A percentile compares a stretch with the other conserved stretches of the same genome.
Conservation (phyloP, 1,284 basidiomycete genomes). For the Ustilago cynodontis region DNA sequence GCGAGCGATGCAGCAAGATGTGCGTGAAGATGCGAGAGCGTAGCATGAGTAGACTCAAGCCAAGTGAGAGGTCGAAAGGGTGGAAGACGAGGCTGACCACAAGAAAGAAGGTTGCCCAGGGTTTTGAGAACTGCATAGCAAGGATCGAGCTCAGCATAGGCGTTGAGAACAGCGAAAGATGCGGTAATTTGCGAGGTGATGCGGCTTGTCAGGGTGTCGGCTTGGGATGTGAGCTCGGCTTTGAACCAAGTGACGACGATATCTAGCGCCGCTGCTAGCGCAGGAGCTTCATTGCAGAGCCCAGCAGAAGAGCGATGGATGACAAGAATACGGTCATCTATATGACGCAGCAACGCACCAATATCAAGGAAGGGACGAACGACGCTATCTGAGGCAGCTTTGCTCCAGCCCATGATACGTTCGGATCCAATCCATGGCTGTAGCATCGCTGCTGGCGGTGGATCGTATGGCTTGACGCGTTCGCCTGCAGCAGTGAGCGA, state of each 20-base stretch:
- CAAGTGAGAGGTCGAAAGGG: slow-evolving; percentile 40
- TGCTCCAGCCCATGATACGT: slow-evolving; percentile 43
- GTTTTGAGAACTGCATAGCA: slow-evolving; percentile 30
- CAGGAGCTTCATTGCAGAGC: slow-evolving; percentile 42
- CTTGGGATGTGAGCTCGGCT: slow-evolving; percentile 31
- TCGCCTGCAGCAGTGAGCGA: slow-evolving; percentile 24
- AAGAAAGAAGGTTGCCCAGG: slow-evolving; percentile 39
- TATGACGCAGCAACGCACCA: slow-evolving; percentile 41
- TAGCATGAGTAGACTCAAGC: slow-evolving; percentile 31
- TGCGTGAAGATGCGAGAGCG: slow-evolving; percentile 52
- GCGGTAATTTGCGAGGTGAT: neutral
- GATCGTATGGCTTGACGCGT: neutral
- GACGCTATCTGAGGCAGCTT: slow-evolving; percentile 40
- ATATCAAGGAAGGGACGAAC: slow-evolving; percentile 42
- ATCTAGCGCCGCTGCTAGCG: slow-evolving; percentile 45
- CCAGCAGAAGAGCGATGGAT: slow-evolving; percentile 23
- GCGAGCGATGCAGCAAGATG: slow-evolving; percentile 52
- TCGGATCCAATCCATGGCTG: slow-evolving; percentile 45
- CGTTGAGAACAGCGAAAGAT: slow-evolving; percentile 38
- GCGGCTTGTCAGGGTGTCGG: slow-evolving; percentile 6
- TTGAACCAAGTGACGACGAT: slow-evolving; percentile 50
- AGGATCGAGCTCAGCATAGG: slow-evolving; percentile 38
- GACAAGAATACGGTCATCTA: slow-evolving; percentile 36
- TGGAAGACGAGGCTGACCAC: slow-evolving; percentile 29
- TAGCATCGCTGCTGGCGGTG: slow-evolving; percentile 12